phyloP scores from a whole-genome alignment of 2,329 filamentous ascomycete genomes.

The Pyricularia grisea region DNA sequence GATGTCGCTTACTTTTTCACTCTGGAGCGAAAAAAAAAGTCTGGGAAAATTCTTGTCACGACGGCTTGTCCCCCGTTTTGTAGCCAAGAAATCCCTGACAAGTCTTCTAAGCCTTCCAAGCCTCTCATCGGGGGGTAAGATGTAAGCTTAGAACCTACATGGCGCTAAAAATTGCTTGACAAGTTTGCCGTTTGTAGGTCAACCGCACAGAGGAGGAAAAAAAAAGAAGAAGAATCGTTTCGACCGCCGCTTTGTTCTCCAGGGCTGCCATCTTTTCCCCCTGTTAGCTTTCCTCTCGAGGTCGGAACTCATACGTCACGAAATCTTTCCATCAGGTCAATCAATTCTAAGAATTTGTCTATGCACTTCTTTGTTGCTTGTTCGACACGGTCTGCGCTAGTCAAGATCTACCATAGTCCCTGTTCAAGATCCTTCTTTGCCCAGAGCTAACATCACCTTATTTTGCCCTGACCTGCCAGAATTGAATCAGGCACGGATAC shows the following conservation, averaged over 20 bases:
- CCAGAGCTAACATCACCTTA: not conserved
- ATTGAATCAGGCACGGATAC: not conserved
- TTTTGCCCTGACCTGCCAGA: not conserved
- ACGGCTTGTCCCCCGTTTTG: not conserved
- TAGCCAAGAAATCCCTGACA: not conserved
- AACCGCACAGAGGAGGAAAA: not conserved
- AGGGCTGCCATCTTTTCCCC: not conserved
- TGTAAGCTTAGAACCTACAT: not conserved
- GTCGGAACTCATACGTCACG: not conserved
- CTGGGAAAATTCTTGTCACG: not conserved
- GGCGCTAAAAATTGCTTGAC: not conserved
- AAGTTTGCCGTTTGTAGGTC: not conserved
- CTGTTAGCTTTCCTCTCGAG: not conserved
- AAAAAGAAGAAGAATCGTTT: not conserved
- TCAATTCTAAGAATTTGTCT: not conserved
- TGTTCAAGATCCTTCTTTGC: not conserved
- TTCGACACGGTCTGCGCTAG: not conserved
- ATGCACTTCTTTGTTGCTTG: not conserved
- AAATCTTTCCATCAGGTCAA: not conserved
- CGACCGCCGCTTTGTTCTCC: not conserved
- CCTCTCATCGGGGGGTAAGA: not conserved
- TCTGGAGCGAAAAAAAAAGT: not conserved
- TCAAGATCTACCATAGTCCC: not conserved
- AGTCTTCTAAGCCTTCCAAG: not conserved
- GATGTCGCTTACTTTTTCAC: not conserved